Percentiles rank a stretch among this genome's conserved stretches.
These are phyloP conservation scores for Lepidium campestre DNA, from an alignment of 441 rosid species.

Conservation along the genomic window DNA sequence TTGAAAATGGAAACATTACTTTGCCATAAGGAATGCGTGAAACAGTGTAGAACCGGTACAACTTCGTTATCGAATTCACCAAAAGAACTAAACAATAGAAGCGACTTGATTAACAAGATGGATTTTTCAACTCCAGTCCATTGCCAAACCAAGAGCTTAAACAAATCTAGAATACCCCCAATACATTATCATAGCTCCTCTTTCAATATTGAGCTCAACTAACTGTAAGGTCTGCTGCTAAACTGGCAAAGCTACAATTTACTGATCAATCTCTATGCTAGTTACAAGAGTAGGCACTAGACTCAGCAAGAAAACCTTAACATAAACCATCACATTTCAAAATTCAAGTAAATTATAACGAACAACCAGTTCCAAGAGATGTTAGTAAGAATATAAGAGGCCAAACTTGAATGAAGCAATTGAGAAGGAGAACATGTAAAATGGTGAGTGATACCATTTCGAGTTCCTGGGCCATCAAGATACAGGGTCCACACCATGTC, in stretches of 20 bases:
- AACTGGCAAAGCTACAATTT: not conserved
- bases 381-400: not conserved
- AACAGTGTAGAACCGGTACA: not conserved
- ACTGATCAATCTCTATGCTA: not conserved
- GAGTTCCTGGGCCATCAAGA: conserved; percentile 90
- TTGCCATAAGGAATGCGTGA: not conserved
- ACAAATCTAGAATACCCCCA: not conserved
- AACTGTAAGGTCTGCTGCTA: not conserved
- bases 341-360: not conserved
- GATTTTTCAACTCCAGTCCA: not conserved
- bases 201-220: not conserved
- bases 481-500: conserved; percentile 96
- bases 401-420: not conserved
- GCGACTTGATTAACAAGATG: not conserved
- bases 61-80: not conserved
- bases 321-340: not conserved
- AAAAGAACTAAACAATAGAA: not conserved
- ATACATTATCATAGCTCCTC: not conserved
- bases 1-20: not conserved
- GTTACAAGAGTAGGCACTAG: not conserved
- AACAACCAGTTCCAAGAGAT: not conserved
- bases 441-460: conserved; percentile 54
- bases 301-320: not conserved
- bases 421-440: not conserved
- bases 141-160: conserved; percentile 1